Percentiles rank a stretch among this genome's conserved stretches.
Evolutionary conservation across 441 rosid species (phyloP).

Genomic region (Croton laevigatus): DNA sequence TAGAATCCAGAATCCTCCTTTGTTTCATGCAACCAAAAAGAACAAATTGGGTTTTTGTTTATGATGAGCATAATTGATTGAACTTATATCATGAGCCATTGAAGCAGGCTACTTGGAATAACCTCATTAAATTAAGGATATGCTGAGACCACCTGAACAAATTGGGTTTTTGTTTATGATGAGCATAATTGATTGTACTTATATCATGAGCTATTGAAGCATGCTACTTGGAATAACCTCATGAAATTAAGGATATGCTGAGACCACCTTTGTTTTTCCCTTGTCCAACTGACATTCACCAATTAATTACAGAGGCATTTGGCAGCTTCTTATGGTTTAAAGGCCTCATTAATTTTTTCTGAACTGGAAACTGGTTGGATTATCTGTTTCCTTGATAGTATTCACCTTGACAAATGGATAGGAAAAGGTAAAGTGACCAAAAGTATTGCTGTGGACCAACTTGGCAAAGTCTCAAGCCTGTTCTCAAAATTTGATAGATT

Average conservation of each 20-base stretch:
- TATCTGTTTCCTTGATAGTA: background rate
- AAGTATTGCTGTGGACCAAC: background rate
- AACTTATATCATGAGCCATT: background rate
- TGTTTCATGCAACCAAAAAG: background rate
- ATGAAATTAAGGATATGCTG: conserved; percentile 3
- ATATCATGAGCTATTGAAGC: background rate
- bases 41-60: background rate
- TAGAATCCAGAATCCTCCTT: background rate
- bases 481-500: background rate
- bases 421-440: background rate
- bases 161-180: conserved; percentile 10
- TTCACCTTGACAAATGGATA: background rate
- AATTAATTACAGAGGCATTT: background rate
- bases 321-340: background rate
- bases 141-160: background rate
- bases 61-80: background rate
- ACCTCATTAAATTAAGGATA: conserved; percentile 5
- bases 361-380: background rate
- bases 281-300: background rate
- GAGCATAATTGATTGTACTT: background rate
- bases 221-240: background rate
- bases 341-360: background rate
- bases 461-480: background rate
- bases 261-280: background rate
- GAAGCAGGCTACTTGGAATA: background rate